phyloP scores from a whole-genome alignment of 2,329 filamentous ascomycete species.

The Pseudogymnoascus sp. region DNA sequence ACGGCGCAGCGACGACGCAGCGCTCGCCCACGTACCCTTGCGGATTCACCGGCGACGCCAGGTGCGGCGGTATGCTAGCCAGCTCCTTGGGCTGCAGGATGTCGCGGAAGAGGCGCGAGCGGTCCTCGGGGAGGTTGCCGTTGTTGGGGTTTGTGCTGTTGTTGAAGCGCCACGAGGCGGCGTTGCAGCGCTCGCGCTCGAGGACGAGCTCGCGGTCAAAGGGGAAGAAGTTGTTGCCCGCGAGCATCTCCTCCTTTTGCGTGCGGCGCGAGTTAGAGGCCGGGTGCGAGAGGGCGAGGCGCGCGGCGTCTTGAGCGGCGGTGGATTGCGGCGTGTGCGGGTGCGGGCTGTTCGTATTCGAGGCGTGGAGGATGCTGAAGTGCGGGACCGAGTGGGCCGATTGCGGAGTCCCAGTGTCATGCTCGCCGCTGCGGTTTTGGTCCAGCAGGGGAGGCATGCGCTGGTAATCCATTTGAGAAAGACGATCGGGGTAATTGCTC shows the following conservation, averaged over 20 bases:
- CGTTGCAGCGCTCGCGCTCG: slow-evolving; percentile 77
- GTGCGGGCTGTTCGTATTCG: slow-evolving; percentile 41
- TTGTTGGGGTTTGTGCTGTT: slow-evolving; percentile 72
- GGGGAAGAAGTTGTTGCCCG: slow-evolving; percentile 69
- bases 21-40: slow-evolving; percentile 62
- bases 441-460: slow-evolving; percentile 55
- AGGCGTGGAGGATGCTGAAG: slow-evolving; percentile 47
- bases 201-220: slow-evolving; percentile 69
- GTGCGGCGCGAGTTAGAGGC: slow-evolving; percentile 33
- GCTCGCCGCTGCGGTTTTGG: slow-evolving; percentile 45
- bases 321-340: slow-evolving; percentile 27
- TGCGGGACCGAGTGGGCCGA: slow-evolving; percentile 39
- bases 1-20: slow-evolving; percentile 76
- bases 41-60: slow-evolving; percentile 44
- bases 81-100: slow-evolving; percentile 58
- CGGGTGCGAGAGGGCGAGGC: slow-evolving; percentile 27
- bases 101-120: slow-evolving; percentile 60
- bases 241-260: slow-evolving; percentile 87
- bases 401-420: slow-evolving; percentile 44
- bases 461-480: slow-evolving; percentile 47
- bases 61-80: slow-evolving; percentile 47
- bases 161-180: slow-evolving; percentile 80
- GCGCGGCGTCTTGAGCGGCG: slow-evolving; percentile 19
- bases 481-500: slow-evolving; percentile 27
- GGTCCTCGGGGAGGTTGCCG: slow-evolving; percentile 61